Evolutionary conservation across 495 filamentous ascomycete genomes (phyloP).

Genomic region (Penicillium angulare): DNA sequence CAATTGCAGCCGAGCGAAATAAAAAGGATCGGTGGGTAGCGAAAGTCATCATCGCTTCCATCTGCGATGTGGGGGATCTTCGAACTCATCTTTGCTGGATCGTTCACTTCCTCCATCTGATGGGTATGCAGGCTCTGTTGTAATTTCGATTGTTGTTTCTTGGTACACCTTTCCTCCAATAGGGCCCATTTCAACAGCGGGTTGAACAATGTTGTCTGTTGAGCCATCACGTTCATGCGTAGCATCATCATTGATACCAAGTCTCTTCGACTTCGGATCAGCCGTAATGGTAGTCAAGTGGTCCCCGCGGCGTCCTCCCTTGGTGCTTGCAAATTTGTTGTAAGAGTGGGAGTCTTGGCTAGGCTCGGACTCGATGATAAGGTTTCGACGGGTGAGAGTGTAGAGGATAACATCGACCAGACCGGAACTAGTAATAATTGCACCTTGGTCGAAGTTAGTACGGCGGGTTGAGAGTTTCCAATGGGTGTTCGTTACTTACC

Average conservation of each 20-base stretch:
- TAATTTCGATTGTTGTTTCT: slow-evolving; percentile 47
- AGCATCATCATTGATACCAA: slow-evolving; percentile 17
- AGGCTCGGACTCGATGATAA: slow-evolving; percentile 45
- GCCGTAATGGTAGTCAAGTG: slow-evolving; percentile 37
- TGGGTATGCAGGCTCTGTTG: slow-evolving; percentile 37
- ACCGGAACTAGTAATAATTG: slow-evolving; percentile 70
- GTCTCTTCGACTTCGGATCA: slow-evolving; percentile 28
- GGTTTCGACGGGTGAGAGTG: slow-evolving; percentile 59
- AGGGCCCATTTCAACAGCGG: slow-evolving; percentile 31
- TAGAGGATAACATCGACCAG: slow-evolving; percentile 73
- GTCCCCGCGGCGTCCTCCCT: slow-evolving; percentile 28
- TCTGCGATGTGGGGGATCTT: slow-evolving; percentile 19
- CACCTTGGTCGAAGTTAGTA: slow-evolving; percentile 31
- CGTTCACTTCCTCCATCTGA: slow-evolving; percentile 25
- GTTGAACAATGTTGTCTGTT: slow-evolving; percentile 39
- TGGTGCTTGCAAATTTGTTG: slow-evolving; percentile 35
- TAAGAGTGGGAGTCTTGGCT: slow-evolving; percentile 39
- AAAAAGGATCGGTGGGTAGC: background rate
- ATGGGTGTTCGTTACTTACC: no score
- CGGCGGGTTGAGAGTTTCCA: background rate
- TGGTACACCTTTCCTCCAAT: slow-evolving; percentile 48
- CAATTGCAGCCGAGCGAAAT: background rate
- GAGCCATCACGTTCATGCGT: slow-evolving; percentile 32
- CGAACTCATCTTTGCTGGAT: slow-evolving; percentile 32
- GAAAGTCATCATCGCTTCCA: slow-evolving; percentile 28